Conservation (phyloP, 1,284 basidiomycete species). For the Irpex rosettiformis region DNA sequence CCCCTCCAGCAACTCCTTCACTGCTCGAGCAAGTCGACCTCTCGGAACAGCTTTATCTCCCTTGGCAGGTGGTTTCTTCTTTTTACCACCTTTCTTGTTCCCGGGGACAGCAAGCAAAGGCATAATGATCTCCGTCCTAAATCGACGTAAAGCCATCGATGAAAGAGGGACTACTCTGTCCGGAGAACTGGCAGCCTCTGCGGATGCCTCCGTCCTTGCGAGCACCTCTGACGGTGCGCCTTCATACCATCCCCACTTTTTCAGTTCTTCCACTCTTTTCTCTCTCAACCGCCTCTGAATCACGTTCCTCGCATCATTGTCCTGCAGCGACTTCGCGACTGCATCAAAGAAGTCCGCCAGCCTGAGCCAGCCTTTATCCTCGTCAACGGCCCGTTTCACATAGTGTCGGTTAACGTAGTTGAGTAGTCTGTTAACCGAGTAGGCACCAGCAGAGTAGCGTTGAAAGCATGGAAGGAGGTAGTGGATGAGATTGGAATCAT, state of each 20-base stretch:
- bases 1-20: slow-evolving; percentile 59
- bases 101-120: slow-evolving; percentile 65
- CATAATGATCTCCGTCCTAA: slow-evolving; percentile 68
- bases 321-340: slow-evolving; percentile 50
- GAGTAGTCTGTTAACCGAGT: slow-evolving; percentile 64
- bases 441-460: slow-evolving; percentile 62
- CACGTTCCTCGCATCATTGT: slow-evolving; percentile 53
- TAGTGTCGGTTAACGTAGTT: slow-evolving; percentile 79
- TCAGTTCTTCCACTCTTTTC: slow-evolving; percentile 55
- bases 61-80: slow-evolving; percentile 31
- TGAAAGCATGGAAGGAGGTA: slow-evolving; percentile 69
- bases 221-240: slow-evolving; percentile 45
- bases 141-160: slow-evolving; percentile 63
- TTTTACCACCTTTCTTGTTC: slow-evolving; percentile 48
- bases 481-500: slow-evolving; percentile 61
- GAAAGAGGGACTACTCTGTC: slow-evolving; percentile 63
- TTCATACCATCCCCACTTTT: slow-evolving; percentile 64
- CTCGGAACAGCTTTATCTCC: slow-evolving; percentile 45
- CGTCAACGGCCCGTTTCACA: slow-evolving; percentile 70
- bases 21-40: slow-evolving; percentile 61
- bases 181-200: slow-evolving; percentile 64
- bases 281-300: slow-evolving; percentile 55
- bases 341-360: slow-evolving; percentile 61
- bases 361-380: slow-evolving; percentile 73
- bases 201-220: slow-evolving; percentile 58